Conservation (phyloP, 2,329 filamentous ascomycete species). For the Phyllosticta capitalensis region DNA sequence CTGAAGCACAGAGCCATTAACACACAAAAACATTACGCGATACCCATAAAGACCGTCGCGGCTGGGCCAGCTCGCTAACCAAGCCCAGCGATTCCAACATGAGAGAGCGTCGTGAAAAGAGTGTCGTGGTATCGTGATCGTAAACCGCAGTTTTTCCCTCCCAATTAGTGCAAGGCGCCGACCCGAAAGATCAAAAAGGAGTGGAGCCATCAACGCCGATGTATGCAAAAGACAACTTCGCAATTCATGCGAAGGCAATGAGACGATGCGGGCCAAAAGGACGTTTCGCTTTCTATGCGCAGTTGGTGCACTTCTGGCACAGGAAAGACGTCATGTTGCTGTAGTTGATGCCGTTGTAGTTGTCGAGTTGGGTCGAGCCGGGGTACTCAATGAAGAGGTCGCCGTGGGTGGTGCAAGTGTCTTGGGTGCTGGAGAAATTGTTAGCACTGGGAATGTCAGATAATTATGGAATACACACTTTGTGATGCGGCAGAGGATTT, state of each 20-base stretch:
- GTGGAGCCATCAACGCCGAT: neutral
- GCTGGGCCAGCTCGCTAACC: neutral
- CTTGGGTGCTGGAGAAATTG: neutral
- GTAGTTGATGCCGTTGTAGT: conserved; percentile 7
- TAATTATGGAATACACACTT: neutral
- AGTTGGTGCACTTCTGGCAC: conserved; percentile 1
- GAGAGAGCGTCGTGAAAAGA: neutral
- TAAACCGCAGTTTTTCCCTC: neutral
- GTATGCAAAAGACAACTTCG: neutral
- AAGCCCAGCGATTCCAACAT: neutral
- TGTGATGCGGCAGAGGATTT: neutral
- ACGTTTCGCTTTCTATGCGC: neutral
- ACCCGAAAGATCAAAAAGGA: neutral
- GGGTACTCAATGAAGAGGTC: conserved; percentile 10
- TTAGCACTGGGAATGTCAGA: neutral
- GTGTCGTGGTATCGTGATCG: neutral
- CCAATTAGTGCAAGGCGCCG: neutral
- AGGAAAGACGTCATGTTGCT: conserved; percentile 7
- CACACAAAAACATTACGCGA: neutral
- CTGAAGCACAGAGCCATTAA: neutral
- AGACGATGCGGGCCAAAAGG: neutral
- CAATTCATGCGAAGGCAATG: neutral
- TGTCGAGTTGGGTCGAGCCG: conserved; percentile 1
- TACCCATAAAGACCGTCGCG: neutral
- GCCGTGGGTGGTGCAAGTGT: conserved; percentile 9